Conservation (phyloP, 2,329 filamentous ascomycete species). For the Fusarium continuum region DNA sequence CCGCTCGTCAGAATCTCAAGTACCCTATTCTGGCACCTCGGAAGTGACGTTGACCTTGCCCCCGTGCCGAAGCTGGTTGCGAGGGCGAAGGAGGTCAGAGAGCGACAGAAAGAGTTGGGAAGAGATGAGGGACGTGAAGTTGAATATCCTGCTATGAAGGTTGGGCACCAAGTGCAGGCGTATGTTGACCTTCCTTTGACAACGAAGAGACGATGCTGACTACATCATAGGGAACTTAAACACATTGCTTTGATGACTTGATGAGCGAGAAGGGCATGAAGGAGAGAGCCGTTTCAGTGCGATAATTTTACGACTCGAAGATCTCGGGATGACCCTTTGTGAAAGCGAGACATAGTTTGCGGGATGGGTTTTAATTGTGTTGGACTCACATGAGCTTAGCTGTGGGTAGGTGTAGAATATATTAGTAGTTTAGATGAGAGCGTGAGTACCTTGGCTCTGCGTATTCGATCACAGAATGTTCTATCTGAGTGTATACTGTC, state of each 20-base stretch:
- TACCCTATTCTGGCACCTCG: constrained; percentile 69
- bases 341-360: background rate
- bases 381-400: background rate
- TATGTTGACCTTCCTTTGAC: constrained; percentile 47
- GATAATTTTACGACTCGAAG: constrained; percentile 7
- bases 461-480: background rate
- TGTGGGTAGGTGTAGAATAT: background rate
- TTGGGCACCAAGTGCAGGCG: constrained; percentile 67
- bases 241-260: constrained; percentile 63
- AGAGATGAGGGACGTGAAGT: constrained; percentile 62
- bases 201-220: constrained; percentile 1
- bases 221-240: constrained; percentile 57
- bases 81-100: constrained; percentile 55
- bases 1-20: constrained; percentile 67
- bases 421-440: background rate
- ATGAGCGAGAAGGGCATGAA: background rate
- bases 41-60: constrained; percentile 63
- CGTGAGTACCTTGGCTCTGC: background rate
- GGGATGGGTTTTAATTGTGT: background rate
- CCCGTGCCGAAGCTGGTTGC: constrained; percentile 61
- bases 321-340: background rate
- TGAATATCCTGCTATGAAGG: constrained; percentile 63
- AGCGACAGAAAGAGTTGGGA: constrained; percentile 58
- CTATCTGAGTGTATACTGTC: background rate
- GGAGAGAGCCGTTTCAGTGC: background rate